Conservation (phyloP, 2,329 filamentous ascomycete genomes). For the Talaromyces sp. region DNA sequence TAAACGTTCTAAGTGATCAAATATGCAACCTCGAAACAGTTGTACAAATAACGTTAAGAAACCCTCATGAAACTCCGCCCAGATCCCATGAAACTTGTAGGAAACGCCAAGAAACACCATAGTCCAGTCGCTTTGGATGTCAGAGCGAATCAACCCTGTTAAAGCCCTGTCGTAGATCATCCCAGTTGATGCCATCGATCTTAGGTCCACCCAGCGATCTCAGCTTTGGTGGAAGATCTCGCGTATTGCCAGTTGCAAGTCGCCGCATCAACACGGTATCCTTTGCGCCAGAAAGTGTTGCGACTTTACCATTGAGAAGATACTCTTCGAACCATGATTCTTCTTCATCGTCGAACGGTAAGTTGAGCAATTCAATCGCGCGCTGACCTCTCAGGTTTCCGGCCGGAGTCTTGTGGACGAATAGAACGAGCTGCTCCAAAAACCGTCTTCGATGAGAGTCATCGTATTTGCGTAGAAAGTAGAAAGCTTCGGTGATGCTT, state of each 20-base stretch:
- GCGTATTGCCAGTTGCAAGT: slow-evolving; percentile 62
- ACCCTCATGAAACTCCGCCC: neutral
- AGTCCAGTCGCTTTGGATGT: neutral
- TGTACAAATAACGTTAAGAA: neutral
- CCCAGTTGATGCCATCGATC: slow-evolving; percentile 55
- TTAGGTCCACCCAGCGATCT: slow-evolving; percentile 46
- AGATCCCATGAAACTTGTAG: neutral
- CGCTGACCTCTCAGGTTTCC: slow-evolving; percentile 50
- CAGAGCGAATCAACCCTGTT: slow-evolving; percentile 15
- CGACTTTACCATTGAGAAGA: slow-evolving; percentile 64
- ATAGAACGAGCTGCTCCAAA: slow-evolving; percentile 64
- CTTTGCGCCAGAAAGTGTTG: slow-evolving; percentile 62
- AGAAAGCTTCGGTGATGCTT: slow-evolving; percentile 70
- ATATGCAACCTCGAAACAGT: neutral
- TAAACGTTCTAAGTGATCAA: neutral
- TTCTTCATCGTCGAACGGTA: slow-evolving; percentile 70
- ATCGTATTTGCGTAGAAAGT: slow-evolving; percentile 67
- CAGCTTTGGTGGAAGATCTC: slow-evolving; percentile 34
- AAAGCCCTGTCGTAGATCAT: slow-evolving; percentile 43
- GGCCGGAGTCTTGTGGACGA: slow-evolving; percentile 51
- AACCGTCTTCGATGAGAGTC: slow-evolving; percentile 62
- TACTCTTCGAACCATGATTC: slow-evolving; percentile 72
- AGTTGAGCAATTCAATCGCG: slow-evolving; percentile 67
- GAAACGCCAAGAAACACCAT: neutral
- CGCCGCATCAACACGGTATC: slow-evolving; percentile 73